A percentile compares a stretch with the other conserved stretches of the same genome.
Conservation (phyloP, 2,329 filamentous ascomycete species). For the Pyricularia sp. region DNA sequence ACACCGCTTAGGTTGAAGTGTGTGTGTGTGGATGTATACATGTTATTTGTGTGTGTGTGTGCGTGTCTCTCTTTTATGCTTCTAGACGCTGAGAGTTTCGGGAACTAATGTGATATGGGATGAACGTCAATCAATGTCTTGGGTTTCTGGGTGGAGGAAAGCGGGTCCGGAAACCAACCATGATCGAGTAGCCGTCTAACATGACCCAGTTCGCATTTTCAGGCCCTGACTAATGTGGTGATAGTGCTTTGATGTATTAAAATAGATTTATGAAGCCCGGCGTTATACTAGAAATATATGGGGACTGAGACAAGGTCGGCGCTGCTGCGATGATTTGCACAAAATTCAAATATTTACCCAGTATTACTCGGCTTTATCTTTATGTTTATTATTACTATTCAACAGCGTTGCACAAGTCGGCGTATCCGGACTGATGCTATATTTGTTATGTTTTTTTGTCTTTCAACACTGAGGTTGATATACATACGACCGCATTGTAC, state of each 20-base stretch:
- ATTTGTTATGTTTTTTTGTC: no score
- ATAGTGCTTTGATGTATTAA: not conserved
- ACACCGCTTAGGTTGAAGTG: not conserved
- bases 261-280: not conserved
- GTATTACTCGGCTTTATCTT: not conserved
- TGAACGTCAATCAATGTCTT: not conserved
- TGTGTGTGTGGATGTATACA: not conserved
- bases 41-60: not conserved
- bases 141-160: not conserved
- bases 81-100: not conserved
- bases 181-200: not conserved
- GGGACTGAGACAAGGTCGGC: not conserved
- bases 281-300: not conserved
- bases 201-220: not conserved
- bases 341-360: not conserved
- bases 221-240: not conserved
- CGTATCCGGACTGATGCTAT: not conserved
- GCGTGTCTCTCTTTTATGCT: not conserved
- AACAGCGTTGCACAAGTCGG: not conserved
- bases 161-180: not conserved
- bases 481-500: no score
- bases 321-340: not conserved
- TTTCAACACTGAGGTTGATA: no score
- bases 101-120: not conserved
- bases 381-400: no score